Percentiles rank a stretch among this genome's conserved stretches.
Evolutionary conservation across 805 yeast genomes (phyloP).

Genomic region (Clavispora fructus): DNA sequence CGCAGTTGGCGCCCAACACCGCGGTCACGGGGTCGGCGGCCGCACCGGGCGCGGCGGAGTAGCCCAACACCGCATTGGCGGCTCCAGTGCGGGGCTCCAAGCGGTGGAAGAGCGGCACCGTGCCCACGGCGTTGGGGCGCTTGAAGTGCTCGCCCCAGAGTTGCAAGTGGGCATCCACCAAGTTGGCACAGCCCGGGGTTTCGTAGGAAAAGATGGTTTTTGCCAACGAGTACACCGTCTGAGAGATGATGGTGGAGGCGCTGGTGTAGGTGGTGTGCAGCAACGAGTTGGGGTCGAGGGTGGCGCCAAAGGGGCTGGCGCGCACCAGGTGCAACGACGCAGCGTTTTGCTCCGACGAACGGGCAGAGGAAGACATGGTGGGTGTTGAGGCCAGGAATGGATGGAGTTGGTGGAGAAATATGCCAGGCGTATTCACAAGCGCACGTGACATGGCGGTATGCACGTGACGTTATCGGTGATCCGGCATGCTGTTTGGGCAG

Average conservation of each 20-base stretch:
- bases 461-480: constrained; percentile 1
- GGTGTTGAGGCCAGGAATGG: background rate
- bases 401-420: background rate
- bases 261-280: constrained; percentile 48
- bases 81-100: constrained; percentile 82
- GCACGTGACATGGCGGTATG: constrained; percentile 2
- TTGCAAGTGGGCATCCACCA: constrained; percentile 53
- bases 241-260: constrained; percentile 49
- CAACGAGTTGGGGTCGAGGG: constrained; percentile 51
- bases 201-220: constrained; percentile 64
- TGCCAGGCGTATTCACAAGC: background rate
- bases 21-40: constrained; percentile 34
- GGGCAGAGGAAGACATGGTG: background rate
- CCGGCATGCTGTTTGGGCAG: too few species aligned
- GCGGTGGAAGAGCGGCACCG: constrained; percentile 56
- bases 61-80: constrained; percentile 73
- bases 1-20: constrained; percentile 62
- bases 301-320: constrained; percentile 52
- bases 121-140: constrained; percentile 45
- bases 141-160: constrained; percentile 55
- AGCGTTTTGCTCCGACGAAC: constrained; percentile 1
- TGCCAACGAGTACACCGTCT: constrained; percentile 48
- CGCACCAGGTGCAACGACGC: constrained; percentile 9
- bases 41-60: constrained; percentile 19
- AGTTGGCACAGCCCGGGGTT: constrained; percentile 55